phyloP scores from a whole-genome alignment of 108 stramenopile species.

The Mayamaea pseudoterrestris region DNA sequence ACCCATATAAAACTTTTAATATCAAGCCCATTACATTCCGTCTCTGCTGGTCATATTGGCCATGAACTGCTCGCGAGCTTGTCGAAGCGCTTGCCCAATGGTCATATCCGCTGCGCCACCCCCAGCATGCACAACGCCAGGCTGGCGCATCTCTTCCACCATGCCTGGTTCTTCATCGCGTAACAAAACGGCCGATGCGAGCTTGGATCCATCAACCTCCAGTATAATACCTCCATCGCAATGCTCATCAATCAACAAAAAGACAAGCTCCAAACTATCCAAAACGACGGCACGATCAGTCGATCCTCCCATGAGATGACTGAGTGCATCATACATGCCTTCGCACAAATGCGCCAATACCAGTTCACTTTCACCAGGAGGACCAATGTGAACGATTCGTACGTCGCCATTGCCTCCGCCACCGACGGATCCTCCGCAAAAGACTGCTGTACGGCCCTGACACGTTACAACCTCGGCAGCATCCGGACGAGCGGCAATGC shows the following conservation, averaged over 20 bases:
- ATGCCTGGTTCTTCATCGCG: conserved; percentile 43
- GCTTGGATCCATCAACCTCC: conserved; percentile 67
- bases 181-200: conserved; percentile 59
- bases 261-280: conserved; percentile 80
- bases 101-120: conserved; percentile 73
- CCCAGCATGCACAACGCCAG: conserved; percentile 22
- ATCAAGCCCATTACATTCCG: conserved; percentile 28
- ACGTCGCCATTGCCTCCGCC: conserved; percentile 41
- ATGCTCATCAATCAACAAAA: conserved; percentile 80
- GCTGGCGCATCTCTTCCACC: conserved; percentile 6
- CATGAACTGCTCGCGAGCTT: conserved; percentile 70
- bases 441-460: conserved; percentile 62
- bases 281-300: conserved; percentile 78
- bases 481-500: conserved; percentile 61
- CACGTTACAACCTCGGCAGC: conserved; percentile 77
- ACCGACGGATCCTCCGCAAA: conserved; percentile 43
- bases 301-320: conserved; percentile 68
- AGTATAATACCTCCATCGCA: conserved; percentile 80
- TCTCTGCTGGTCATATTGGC: conserved; percentile 23
- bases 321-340: conserved; percentile 77
- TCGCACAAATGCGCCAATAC: conserved; percentile 70
- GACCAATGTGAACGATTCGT: conserved; percentile 71
- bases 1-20: too few species aligned
- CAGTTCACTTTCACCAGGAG: conserved; percentile 60
- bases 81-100: conserved; percentile 69